Conservation (phyloP, 441 rosid species). For the Adansonia gregorii region DNA sequence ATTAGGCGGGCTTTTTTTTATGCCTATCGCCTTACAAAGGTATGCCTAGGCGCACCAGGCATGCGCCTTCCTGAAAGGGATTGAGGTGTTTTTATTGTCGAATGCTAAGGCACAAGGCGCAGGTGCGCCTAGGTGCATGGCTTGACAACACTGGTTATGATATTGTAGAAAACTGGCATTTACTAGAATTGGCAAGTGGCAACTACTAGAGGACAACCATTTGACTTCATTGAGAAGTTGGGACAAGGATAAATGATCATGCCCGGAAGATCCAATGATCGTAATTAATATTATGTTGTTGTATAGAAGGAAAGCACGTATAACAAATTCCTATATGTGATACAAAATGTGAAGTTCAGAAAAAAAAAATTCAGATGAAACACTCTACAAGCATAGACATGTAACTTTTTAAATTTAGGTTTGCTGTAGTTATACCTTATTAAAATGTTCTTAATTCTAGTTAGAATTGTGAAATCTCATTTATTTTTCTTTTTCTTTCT, state of each 20-base stretch:
- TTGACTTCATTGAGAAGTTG: not conserved
- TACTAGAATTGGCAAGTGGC: not conserved
- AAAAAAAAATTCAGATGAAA: not conserved
- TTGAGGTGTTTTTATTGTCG: too few species aligned
- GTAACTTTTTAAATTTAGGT: not conserved
- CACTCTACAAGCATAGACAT: not conserved
- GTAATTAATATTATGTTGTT: not conserved
- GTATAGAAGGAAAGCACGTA: not conserved
- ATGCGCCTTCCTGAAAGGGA: too few species aligned
- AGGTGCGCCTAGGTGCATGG: too few species aligned
- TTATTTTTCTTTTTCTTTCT: slow-evolving; percentile 8
- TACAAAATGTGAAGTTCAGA: not conserved
- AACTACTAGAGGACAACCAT: not conserved
- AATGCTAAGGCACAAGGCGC: too few species aligned
- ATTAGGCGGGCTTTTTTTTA: too few species aligned
- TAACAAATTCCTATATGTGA: not conserved
- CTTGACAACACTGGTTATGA: not conserved
- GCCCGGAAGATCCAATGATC: not conserved
- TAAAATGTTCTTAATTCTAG: slow-evolving; percentile 9
- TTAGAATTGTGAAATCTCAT: not conserved
- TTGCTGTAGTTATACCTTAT: not conserved
- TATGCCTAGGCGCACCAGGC: too few species aligned
- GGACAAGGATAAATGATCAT: not conserved
- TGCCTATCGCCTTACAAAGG: too few species aligned
- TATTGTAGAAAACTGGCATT: not conserved